Evolutionary conservation across 2,329 filamentous ascomycete species (phyloP).

Genomic region (Diaporthe sp.): DNA sequence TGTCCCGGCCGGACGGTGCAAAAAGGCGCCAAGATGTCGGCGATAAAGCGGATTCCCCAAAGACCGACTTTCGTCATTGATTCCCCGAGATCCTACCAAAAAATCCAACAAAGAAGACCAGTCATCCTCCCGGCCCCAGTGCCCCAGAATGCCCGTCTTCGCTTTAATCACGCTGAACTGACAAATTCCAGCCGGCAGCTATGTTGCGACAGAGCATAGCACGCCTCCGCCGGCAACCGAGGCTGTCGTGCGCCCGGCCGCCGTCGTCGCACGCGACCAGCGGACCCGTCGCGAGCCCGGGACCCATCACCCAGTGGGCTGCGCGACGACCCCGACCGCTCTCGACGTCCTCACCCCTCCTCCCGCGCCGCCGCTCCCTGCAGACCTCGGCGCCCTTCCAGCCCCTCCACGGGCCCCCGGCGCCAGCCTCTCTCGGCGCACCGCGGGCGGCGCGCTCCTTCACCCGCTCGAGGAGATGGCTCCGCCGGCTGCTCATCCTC

Average conservation of each 20-base stretch:
- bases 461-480: slow-evolving; percentile 78
- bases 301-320: slow-evolving; percentile 25
- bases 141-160: slow-evolving; percentile 7
- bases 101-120: neutral
- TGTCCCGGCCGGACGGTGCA: neutral
- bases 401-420: slow-evolving; percentile 77
- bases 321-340: slow-evolving; percentile 12
- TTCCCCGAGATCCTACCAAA: slow-evolving; percentile 7
- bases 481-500: slow-evolving; percentile 77
- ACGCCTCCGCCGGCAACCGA: slow-evolving; percentile 31
- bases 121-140: neutral
- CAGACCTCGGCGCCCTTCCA: slow-evolving; percentile 63
- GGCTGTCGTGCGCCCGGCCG: slow-evolving; percentile 5
- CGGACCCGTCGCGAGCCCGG: slow-evolving; percentile 4
- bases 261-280: slow-evolving; percentile 13
- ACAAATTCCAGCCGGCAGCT: slow-evolving; percentile 30
- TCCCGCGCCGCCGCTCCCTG: slow-evolving; percentile 41
- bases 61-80: slow-evolving; percentile 17
- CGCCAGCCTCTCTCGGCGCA: slow-evolving; percentile 81
- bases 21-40: slow-evolving; percentile 7
- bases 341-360: slow-evolving; percentile 15
- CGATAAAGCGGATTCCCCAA: slow-evolving; percentile 16
- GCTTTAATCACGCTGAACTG: slow-evolving; percentile 8
- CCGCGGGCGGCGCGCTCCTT: slow-evolving; percentile 80
- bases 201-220: slow-evolving; percentile 39